These are phyloP conservation scores for Athelia sp. DNA, from an alignment of 1,284 basidiomycete genomes.

Conservation along the genomic window DNA sequence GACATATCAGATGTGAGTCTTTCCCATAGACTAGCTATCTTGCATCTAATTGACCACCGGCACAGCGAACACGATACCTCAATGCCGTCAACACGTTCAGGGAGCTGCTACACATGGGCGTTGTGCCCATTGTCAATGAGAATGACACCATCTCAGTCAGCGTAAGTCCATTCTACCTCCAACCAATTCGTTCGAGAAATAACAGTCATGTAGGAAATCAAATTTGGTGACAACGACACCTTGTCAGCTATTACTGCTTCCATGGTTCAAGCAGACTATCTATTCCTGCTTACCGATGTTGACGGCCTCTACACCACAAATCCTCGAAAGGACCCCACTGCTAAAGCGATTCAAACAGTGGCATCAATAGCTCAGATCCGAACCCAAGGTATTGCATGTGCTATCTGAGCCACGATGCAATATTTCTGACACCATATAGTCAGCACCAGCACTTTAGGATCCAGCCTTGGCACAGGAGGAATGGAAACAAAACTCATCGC, in stretches of 20 bases:
- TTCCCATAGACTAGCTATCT: slow-evolving; percentile 14
- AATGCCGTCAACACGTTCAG: slow-evolving; percentile 94
- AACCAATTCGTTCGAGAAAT: background rate
- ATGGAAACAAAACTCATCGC: slow-evolving; percentile 99
- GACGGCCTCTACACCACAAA: slow-evolving; percentile 96
- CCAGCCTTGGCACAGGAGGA: slow-evolving; percentile 92
- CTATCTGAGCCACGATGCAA: background rate
- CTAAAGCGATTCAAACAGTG: slow-evolving; percentile 79
- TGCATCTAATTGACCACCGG: background rate
- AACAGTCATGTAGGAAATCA: slow-evolving; percentile 78
- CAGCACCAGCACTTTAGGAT: slow-evolving; percentile 87
- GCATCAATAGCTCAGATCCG: slow-evolving; percentile 81
- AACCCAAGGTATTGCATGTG: slow-evolving; percentile 55
- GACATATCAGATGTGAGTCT: slow-evolving; percentile 93
- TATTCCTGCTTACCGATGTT: slow-evolving; percentile 96
- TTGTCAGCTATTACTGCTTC: slow-evolving; percentile 95
- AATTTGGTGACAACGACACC: slow-evolving; percentile 99
- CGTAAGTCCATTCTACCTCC: slow-evolving; percentile 45
- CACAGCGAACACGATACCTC: slow-evolving; percentile 83
- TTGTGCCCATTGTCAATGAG: slow-evolving; percentile 94
- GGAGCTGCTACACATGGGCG: slow-evolving; percentile 84
- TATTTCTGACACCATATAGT: slow-evolving; percentile 42
- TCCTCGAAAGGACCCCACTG: slow-evolving; percentile 84
- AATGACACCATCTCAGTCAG: slow-evolving; percentile 95
- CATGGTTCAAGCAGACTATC: slow-evolving; percentile 96